Base-by-base conservation (phyloP, 768 basidiomycete species). In the Chalciporus chontae region DNA sequence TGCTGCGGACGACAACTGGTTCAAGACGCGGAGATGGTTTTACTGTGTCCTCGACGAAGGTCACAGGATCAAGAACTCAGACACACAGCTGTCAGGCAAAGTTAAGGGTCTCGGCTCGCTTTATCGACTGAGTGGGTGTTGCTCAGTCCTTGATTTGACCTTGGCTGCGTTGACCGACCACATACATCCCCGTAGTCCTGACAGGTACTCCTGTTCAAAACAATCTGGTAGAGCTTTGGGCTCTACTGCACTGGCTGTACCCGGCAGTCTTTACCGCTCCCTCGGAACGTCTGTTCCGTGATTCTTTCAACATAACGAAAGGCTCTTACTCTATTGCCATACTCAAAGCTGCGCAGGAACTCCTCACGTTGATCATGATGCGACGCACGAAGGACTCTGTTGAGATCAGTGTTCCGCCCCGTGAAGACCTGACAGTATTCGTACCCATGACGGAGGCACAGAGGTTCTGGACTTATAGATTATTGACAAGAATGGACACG, bases 171-270 rank as follows among this genome's bases (percentile, higher is more conserved):
- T 15, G 46, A 4, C 36, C 44, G 17, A 58, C 18, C 29, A 13
- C 8, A 11, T 14, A 26, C 15, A 23, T 27, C 15, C 14, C 5
- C 18, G 31, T 15, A 81, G 81, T 89, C 51, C 69, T 89, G 50
- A 86, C 84, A 0, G 87, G 87, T 19, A 89, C 87, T 0, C 87
- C 87, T 0, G 74, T 89, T 0, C 86, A 88, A 58, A 84, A 84
- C 55, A 79, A 84, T 53, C 62, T 84, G 10, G 62, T 73, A 17
- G 82, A 84, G 59, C 69, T 84, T 14, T 81, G 79, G 82, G 60
- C 72, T 19, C 64, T 82, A 11, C 64, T 83, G 15, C 77, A 75
- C 54, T 83, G 76, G 76, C 69, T 84, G 15, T 78, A 77, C 56
- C 81, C 83, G 4, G 51, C 53, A 3, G 66, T 83, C 32, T 84